phyloP scores from a whole-genome alignment of 2,329 filamentous ascomycete species.

The Aspergillus chevalieri region DNA sequence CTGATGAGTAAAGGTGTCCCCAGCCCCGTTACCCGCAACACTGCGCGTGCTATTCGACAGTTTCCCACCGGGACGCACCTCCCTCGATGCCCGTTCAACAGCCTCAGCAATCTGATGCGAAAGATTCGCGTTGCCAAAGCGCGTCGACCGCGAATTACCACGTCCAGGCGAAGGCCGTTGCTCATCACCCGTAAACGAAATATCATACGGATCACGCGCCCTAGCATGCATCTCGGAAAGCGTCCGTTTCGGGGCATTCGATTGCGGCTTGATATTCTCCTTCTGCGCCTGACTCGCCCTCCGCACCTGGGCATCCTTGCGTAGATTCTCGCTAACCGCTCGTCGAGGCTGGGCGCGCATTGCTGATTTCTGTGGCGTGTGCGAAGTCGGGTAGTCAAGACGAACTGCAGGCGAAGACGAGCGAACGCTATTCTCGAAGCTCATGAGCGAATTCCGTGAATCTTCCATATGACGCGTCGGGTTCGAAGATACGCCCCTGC shows the following conservation, averaged over 20 bases:
- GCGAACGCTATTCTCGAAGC: slow-evolving; percentile 40
- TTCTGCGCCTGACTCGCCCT: slow-evolving; percentile 36
- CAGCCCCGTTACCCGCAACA: slow-evolving; percentile 14
- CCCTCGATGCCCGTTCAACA: slow-evolving; percentile 32
- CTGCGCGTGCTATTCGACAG: slow-evolving; percentile 18
- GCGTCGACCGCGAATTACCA: slow-evolving; percentile 46
- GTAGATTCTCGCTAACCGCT: slow-evolving; percentile 30
- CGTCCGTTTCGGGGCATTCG: slow-evolving; percentile 39
- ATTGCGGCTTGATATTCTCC: slow-evolving; percentile 34
- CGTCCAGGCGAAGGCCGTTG: slow-evolving; percentile 37
- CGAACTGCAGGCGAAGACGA: slow-evolving; percentile 36
- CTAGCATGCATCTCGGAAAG: slow-evolving; percentile 53
- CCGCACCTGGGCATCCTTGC: slow-evolving; percentile 37
- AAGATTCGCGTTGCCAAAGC: slow-evolving; percentile 46
- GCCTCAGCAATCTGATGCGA: slow-evolving; percentile 36
- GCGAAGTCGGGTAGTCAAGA: slow-evolving; percentile 31
- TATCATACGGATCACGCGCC: slow-evolving; percentile 48
- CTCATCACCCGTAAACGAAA: slow-evolving; percentile 47
- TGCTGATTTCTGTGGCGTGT: slow-evolving; percentile 30
- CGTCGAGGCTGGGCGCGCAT: slow-evolving; percentile 22
- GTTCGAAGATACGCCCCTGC: slow-evolving; percentile 43
- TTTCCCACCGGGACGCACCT: slow-evolving; percentile 23
- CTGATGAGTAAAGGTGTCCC: slow-evolving; percentile 49
- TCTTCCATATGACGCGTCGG: slow-evolving; percentile 36
- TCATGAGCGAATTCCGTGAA: slow-evolving; percentile 47